phyloP scores from a whole-genome alignment of 805 yeast species.

The Lachancea cidri region DNA sequence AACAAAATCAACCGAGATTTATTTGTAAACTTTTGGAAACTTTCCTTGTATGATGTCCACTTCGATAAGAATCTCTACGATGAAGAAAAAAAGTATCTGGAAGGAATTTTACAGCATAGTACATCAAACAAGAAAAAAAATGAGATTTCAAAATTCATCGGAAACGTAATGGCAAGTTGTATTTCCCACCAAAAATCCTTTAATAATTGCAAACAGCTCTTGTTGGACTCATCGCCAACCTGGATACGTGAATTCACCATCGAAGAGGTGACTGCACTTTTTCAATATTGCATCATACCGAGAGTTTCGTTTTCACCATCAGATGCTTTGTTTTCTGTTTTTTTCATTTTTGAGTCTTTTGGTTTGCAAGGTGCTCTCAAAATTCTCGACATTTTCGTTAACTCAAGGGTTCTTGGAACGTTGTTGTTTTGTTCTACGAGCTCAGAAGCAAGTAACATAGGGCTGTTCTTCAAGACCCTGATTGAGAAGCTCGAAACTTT shows the following conservation, averaged over 20 bases:
- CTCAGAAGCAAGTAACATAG: slow-evolving; percentile 75
- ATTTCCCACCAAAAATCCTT: slow-evolving; percentile 20
- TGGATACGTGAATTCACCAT: slow-evolving; percentile 17
- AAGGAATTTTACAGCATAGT: slow-evolving; percentile 11
- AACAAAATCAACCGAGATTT: slow-evolving; percentile 36
- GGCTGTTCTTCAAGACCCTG: slow-evolving; percentile 60
- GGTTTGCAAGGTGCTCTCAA: slow-evolving; percentile 37
- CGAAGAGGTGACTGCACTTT: slow-evolving; percentile 34
- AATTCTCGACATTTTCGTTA: slow-evolving; percentile 44
- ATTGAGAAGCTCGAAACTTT: slow-evolving; percentile 42
- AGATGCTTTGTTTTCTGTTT: slow-evolving; percentile 69
- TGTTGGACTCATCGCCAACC: slow-evolving; percentile 7
- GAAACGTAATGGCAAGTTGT: slow-evolving; percentile 16
- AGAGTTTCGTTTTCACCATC: slow-evolving; percentile 72
- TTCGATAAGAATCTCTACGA: slow-evolving; percentile 48
- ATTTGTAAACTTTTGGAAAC: slow-evolving; percentile 66
- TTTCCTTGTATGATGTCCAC: slow-evolving; percentile 65
- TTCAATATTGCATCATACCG: slow-evolving; percentile 69
- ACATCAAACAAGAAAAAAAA: slow-evolving; percentile 18
- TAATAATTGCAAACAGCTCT: slow-evolving; percentile 7
- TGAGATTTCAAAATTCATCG: slow-evolving; percentile 12
- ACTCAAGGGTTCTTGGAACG: slow-evolving; percentile 44
- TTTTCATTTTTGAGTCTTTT: slow-evolving; percentile 53
- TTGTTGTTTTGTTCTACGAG: slow-evolving; percentile 68
- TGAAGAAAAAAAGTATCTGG: slow-evolving; percentile 31